phyloP scores from a whole-genome alignment of 2,329 filamentous ascomycete genomes.

The Tolypocladium nubicola region DNA sequence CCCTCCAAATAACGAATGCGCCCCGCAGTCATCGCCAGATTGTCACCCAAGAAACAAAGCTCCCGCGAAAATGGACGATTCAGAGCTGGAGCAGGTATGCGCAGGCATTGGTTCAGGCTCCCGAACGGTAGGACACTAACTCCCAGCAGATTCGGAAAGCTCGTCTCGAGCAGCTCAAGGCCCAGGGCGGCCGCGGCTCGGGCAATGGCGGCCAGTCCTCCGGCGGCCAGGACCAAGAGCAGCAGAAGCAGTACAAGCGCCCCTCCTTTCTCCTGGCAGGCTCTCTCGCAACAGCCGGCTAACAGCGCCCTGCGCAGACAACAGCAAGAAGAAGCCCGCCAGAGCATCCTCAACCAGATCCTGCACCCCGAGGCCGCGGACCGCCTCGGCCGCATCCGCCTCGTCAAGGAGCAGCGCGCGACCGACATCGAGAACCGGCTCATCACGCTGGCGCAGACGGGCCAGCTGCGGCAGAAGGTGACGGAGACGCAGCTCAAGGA shows the following conservation, averaged over 20 bases:
- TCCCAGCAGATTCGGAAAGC: constrained; percentile 69
- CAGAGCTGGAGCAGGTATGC: constrained; percentile 30
- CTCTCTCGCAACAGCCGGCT: not conserved
- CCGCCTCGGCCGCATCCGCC: constrained; percentile 82
- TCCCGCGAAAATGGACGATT: constrained; percentile 28
- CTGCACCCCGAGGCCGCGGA: constrained; percentile 90
- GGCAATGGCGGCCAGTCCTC: constrained; percentile 26
- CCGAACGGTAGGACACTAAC: not conserved
- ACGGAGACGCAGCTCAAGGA: constrained; percentile 92
- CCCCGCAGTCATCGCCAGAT: constrained; percentile 2
- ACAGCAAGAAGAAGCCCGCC: constrained; percentile 57
- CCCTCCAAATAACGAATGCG: constrained; percentile 6
- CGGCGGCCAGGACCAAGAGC: constrained; percentile 42
- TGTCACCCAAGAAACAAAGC: constrained; percentile 4
- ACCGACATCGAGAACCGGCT: constrained; percentile 85
- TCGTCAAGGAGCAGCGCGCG: constrained; percentile 89
- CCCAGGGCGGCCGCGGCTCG: constrained; percentile 44
- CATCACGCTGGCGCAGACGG: constrained; percentile 80
- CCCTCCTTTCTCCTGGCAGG: not conserved
- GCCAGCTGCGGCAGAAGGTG: constrained; percentile 79
- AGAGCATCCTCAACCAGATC: constrained; percentile 78
- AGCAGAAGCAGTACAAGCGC: constrained; percentile 39
- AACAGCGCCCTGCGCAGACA: constrained; percentile 20
- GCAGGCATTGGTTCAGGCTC: not conserved
- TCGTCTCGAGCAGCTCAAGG: constrained; percentile 85